phyloP scores from a whole-genome alignment of 345 rosid genomes.

The Aethionema arabicum region DNA sequence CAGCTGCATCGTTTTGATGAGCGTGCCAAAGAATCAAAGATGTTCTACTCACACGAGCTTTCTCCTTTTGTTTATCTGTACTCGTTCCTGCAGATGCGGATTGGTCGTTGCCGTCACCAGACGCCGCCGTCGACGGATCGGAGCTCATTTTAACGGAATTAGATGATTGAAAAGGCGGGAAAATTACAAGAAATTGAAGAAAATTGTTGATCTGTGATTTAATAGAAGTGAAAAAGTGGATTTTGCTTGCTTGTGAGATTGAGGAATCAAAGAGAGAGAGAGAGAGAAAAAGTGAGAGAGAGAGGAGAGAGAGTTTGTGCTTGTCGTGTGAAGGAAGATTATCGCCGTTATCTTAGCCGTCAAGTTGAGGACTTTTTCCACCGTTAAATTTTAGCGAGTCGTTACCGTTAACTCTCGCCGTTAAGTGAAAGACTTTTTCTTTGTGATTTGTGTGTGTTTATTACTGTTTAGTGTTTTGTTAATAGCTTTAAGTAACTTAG shows the following conservation, averaged over 20 bases:
- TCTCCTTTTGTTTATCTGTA: constrained; percentile 81
- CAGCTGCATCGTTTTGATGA: constrained; percentile 85
- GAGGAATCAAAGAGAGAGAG: constrained; percentile 24
- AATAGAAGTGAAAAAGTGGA: background rate
- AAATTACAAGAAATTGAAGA: background rate
- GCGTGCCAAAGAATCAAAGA: constrained; percentile 97
- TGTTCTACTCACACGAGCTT: constrained; percentile 96
- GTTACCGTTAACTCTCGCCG: constrained; percentile 30
- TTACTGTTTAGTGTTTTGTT: no score
- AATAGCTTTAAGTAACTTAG: no score
- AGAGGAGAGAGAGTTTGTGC: constrained; percentile 5
- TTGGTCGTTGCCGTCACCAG: constrained; percentile 37
- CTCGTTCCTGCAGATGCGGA: constrained; percentile 33
- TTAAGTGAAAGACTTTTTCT: constrained; percentile 27
- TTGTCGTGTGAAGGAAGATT: constrained; percentile 28
- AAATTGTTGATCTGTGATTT: constrained; percentile 4
- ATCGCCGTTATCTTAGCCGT: constrained; percentile 39
- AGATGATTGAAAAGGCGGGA: constrained; percentile 20
- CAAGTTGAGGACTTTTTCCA: constrained; percentile 37
- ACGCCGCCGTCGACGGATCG: constrained; percentile 42
- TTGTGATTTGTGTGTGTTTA: background rate
- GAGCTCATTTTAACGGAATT: constrained; percentile 50
- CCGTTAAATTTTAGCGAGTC: constrained; percentile 28
- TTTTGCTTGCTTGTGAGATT: constrained; percentile 25
- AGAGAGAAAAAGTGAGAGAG: constrained; percentile 1